A percentile compares a stretch with the other conserved stretches of the same genome.
These are phyloP conservation scores for Daucus carota DNA, from an alignment of 129 eudicot species.

Conservation along the genomic window DNA sequence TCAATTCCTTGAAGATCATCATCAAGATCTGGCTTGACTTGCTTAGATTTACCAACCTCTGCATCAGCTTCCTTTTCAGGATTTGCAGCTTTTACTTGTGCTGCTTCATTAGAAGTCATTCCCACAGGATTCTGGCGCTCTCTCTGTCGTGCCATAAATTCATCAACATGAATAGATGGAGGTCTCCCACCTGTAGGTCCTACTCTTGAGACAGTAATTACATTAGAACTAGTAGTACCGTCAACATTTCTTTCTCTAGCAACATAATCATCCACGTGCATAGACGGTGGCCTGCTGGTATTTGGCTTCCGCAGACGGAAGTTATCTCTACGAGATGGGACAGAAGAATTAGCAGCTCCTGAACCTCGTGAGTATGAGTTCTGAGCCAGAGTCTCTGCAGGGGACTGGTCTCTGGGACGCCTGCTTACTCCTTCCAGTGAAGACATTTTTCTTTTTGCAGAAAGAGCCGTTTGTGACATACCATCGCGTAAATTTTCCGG, in stretches of 20 bases:
- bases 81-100: slow-evolving; percentile 33
- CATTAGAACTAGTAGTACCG: slow-evolving; percentile 61
- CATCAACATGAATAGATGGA: slow-evolving; percentile 97
- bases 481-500: slow-evolving; percentile 84
- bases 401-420: slow-evolving; percentile 57
- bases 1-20: slow-evolving; percentile 95
- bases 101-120: slow-evolving; percentile 29
- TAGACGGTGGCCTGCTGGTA: slow-evolving; percentile 97
- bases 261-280: slow-evolving; percentile 98
- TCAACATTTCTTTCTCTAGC: slow-evolving; percentile 93
- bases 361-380: slow-evolving; percentile 50
- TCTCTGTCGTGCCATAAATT: slow-evolving; percentile 89
- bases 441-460: slow-evolving; percentile 56
- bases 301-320: slow-evolving; percentile 95
- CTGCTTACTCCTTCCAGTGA: slow-evolving; percentile 59
- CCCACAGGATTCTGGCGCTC: slow-evolving; percentile 75
- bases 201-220: slow-evolving; percentile 65
- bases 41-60: slow-evolving; percentile 46
- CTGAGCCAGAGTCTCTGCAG: slow-evolving; percentile 40
- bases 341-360: slow-evolving; percentile 48
- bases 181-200: slow-evolving; percentile 94
- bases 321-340: slow-evolving; percentile 80
- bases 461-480: slow-evolving; percentile 51
- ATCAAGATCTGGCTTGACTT: slow-evolving; percentile 64
- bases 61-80: slow-evolving; percentile 37